Evolutionary conservation across 2,329 filamentous ascomycete genomes (phyloP).

Genomic region (Penicillium frequentans): DNA sequence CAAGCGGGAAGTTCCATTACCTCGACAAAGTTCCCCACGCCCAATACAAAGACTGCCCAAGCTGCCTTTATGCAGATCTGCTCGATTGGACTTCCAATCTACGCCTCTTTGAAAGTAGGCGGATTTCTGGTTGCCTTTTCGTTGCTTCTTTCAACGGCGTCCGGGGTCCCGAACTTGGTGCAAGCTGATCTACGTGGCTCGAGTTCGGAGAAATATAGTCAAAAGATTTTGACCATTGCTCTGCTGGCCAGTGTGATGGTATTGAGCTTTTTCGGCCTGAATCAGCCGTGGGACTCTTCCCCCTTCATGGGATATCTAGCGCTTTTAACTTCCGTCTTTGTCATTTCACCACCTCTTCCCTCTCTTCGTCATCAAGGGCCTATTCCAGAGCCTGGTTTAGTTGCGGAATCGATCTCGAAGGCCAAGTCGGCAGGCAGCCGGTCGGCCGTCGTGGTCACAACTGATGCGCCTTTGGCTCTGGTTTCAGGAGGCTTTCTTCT

Average conservation of each 20-base stretch:
- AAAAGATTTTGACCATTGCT: slow-evolving; percentile 29
- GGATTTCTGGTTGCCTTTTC: slow-evolving; percentile 55
- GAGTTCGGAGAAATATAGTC: slow-evolving; percentile 21
- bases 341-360: slow-evolving; percentile 51
- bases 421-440: slow-evolving; percentile 11
- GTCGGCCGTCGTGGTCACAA: slow-evolving; percentile 16
- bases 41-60: slow-evolving; percentile 15
- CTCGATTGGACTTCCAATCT: slow-evolving; percentile 55
- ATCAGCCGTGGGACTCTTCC: slow-evolving; percentile 35
- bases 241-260: slow-evolving; percentile 25
- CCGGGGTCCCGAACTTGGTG: slow-evolving; percentile 41
- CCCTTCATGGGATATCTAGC: slow-evolving; percentile 50
- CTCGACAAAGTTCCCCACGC: slow-evolving; percentile 15
- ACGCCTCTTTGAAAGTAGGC: slow-evolving; percentile 56
- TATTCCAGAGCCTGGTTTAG: slow-evolving; percentile 24
- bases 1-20: slow-evolving; percentile 6
- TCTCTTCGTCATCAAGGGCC: slow-evolving; percentile 17
- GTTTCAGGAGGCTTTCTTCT: slow-evolving; percentile 28
- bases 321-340: slow-evolving; percentile 46
- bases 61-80: slow-evolving; percentile 35
- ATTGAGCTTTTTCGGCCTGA: slow-evolving; percentile 30
- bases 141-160: slow-evolving; percentile 48
- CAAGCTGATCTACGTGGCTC: slow-evolving; percentile 8
- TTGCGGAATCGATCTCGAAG: slow-evolving; percentile 18
- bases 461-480: slow-evolving; percentile 30